Base-by-base conservation (phyloP, 2,329 filamentous ascomycete species). In the Pleoardoris graminearum region DNA sequence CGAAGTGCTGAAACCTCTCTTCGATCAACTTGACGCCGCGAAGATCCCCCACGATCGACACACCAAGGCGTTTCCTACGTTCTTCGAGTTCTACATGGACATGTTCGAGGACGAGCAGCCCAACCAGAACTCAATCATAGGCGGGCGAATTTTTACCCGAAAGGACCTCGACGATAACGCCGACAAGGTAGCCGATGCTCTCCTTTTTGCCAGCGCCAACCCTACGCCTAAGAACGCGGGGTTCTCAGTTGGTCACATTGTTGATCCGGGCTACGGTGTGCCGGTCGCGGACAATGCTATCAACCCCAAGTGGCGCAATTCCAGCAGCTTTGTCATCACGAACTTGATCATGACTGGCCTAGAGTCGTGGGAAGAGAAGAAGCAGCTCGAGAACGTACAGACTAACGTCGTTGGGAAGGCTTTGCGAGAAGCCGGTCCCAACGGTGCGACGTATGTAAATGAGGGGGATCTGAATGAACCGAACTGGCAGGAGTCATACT, bases 391-490 rank as follows among this genome's bases (percentile, higher is more conserved):
- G 45, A 45, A 54, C 12, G 58, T 62, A 30, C 66, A 70, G 44
- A 72, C 69, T 1, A 62, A 71, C 21, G 58, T 71, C 4, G 50
- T 71, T 7, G 69, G 67, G 3, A 62, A 65, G 58, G 59, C 55
- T 7, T 10, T 72, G 37, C 57, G 69, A 37, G 63, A 68, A n/a
- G 69, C 63, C 7, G 62, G 55, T 7, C 68, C 67, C 1, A 35
- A 59, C 32, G 69, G 69, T 21, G 69, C 68, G n/a, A 63, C 64
- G 7, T 72, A 72, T 39, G 69, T 72, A 16, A 72, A 72, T 32
- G 69, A 68, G 61, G 69, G 69, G 11, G 69, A 72, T 55, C 50
- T 72, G 14, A 59, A 72, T 32, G 70, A 72, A 53, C 69, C 69
- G 1, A 63, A 72, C 51, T 74, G 69, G 69, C 69, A 72, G 35